Evolutionary conservation across 441 rosid genomes (phyloP).

Genomic region (Jatropha podagrica): DNA sequence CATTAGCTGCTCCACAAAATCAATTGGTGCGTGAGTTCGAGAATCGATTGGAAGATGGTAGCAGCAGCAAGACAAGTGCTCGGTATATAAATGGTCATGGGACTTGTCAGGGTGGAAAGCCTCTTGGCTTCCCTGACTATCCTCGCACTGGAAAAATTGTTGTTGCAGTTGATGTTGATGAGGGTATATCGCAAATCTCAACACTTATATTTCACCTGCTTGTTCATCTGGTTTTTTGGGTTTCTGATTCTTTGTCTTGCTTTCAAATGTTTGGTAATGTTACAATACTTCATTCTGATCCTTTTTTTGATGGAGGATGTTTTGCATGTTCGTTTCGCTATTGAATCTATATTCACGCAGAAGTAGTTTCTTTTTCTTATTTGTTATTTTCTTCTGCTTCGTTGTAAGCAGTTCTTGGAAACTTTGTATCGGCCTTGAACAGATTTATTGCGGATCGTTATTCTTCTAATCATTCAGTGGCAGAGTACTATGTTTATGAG

Average conservation of each 20-base stretch:
- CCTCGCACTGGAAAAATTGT: slow-evolving; percentile 49
- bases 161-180: slow-evolving; percentile 96
- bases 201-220: not conserved
- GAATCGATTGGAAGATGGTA: slow-evolving; percentile 27
- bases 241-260: not conserved
- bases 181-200: slow-evolving; percentile 47
- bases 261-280: not conserved
- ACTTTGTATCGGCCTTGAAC: slow-evolving; percentile 91
- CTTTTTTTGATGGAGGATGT: not conserved
- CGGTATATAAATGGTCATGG: slow-evolving; percentile 44
- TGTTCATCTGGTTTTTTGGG: not conserved
- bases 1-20: slow-evolving; percentile 41
- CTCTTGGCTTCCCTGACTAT: slow-evolving; percentile 38
- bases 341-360: not conserved
- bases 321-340: not conserved
- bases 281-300: not conserved
- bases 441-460: slow-evolving; percentile 89
- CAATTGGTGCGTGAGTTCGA: slow-evolving; percentile 47
- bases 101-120: slow-evolving; percentile 40
- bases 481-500: slow-evolving; percentile 95
- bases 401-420: slow-evolving; percentile 74
- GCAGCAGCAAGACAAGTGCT: slow-evolving; percentile 20
- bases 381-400: slow-evolving; percentile 21
- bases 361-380: not conserved
- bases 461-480: slow-evolving; percentile 65